A percentile compares a stretch with the other conserved stretches of the same genome.
Evolutionary conservation across 805 yeast genomes (phyloP).

Genomic region (Sugiyamaella floridensis): DNA sequence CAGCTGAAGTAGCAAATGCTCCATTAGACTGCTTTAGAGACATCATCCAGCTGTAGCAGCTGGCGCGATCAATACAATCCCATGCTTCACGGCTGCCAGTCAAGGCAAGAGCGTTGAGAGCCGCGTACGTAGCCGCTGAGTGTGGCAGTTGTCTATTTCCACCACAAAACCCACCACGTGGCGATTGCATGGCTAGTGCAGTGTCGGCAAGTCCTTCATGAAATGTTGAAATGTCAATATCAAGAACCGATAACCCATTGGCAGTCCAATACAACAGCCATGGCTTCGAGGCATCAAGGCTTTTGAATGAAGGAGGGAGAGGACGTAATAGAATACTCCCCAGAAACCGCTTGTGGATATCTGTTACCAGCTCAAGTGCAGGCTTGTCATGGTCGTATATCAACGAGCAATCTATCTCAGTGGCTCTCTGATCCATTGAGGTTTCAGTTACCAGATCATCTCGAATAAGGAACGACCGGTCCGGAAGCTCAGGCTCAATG

Average conservation of each 20-base stretch:
- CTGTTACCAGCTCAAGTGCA: neutral
- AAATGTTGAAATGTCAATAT: conserved; percentile 27
- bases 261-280: conserved; percentile 86
- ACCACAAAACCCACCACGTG: conserved; percentile 74
- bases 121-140: conserved; percentile 78
- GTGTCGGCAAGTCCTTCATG: conserved; percentile 24
- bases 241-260: conserved; percentile 45
- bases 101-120: conserved; percentile 53
- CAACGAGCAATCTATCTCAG: conserved; percentile 1
- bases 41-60: conserved; percentile 58
- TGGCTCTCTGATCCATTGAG: neutral
- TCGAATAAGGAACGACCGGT: neutral
- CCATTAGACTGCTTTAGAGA: conserved; percentile 62
- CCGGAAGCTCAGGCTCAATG: too few relatives aligned
- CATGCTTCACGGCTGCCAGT: conserved; percentile 39
- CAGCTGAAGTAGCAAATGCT: conserved; percentile 62
- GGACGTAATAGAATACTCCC: conserved; percentile 33
- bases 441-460: conserved; percentile 3
- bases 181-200: conserved; percentile 28
- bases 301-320: conserved; percentile 45
- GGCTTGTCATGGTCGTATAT: neutral
- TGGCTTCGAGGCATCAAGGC: conserved; percentile 81
- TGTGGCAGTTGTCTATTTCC: conserved; percentile 80
- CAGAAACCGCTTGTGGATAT: conserved; percentile 30
- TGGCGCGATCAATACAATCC: conserved; percentile 39